Base-by-base conservation (phyloP, 176 grass and related monocot species). In the Saccharum spontaneum region DNA sequence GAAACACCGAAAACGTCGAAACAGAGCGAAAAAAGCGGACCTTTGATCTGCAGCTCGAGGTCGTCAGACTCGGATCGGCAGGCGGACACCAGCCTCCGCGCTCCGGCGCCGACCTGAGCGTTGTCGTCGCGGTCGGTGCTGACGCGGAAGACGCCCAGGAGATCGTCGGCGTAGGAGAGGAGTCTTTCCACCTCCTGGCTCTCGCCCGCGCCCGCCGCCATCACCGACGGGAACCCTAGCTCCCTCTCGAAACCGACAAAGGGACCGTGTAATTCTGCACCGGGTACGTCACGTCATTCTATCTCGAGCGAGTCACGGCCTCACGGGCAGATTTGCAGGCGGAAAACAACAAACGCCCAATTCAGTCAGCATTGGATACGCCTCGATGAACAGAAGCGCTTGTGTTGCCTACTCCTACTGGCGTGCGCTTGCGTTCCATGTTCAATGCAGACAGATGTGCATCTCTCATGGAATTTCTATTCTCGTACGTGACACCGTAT, bases 51-150 rank as follows among this genome's bases (percentile, higher is more conserved):
- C 75, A 65, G 34, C 41, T 77, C 62, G 39, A 92, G 74, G 65
- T 92, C 71, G 22, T 26, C n/a, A 7, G 75, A 79, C 3, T 94
- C 79, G 17, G 86, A 92, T 23, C 11, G 65, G 38, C 86, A 91
- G 36, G 65, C 78, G 48, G 90, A 97, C 20, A 63, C 82, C 57
- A 97, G 82, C 79, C 89, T 90, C 73, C 76, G 62, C 26, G 71
- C 85, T 11, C 71, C 66, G 17, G 77, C 62, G 65, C 61, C 81
- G 14, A 71, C 54, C 76, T 87, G 90, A 77, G 82, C 85, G 9
- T 88, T 39, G 14, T 6, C 80, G 41, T 91, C 85, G 1, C 52
- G 72, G 75, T 90, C 90, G 45, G 87, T 86, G 28, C 59, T 72
- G 46, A 46, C 65, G 39, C 71, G 34, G 67, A 94, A 72, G 31